Conservation (phyloP, 208 protist species). For the Trypanosoma rangeli region DNA sequence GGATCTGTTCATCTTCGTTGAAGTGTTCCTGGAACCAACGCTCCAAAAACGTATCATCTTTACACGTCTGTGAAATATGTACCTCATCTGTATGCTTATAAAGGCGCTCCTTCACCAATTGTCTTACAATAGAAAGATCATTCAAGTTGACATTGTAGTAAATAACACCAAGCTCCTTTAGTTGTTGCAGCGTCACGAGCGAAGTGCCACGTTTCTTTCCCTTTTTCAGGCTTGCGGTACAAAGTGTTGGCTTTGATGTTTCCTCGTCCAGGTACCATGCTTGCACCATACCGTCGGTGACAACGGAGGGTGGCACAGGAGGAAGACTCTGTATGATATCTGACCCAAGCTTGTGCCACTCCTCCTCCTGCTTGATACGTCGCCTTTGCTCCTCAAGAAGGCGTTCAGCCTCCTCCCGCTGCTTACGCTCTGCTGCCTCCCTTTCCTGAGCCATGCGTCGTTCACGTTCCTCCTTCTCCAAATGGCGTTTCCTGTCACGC, state of each 20-base stretch:
- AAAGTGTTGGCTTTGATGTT: conserved; percentile 57
- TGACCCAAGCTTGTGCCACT: conserved; percentile 80
- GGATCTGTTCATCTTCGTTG: conserved; percentile 93
- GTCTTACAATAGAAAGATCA: conserved; percentile 84
- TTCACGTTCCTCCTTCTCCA: conserved; percentile 75
- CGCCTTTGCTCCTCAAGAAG: conserved; percentile 70
- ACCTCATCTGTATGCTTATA: conserved; percentile 92
- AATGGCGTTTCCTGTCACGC: conserved; percentile 64
- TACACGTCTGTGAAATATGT: conserved; percentile 83
- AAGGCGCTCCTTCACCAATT: conserved; percentile 83
- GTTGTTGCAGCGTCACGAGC: conserved; percentile 57
- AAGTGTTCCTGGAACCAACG: conserved; percentile 94
- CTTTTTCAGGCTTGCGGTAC: conserved; percentile 72
- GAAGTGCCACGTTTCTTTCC: conserved; percentile 54
- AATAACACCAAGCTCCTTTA: conserved; percentile 81
- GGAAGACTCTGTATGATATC: conserved; percentile 83
- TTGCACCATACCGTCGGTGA: conserved; percentile 47
- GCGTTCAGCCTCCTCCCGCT: conserved; percentile 58
- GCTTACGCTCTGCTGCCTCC: conserved; percentile 58
- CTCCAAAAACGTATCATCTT: conserved; percentile 85
- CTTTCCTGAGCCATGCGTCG: conserved; percentile 56
- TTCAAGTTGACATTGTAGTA: conserved; percentile 81
- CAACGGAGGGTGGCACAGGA: conserved; percentile 67
- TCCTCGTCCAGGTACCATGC: conserved; percentile 91
- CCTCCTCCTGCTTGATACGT: conserved; percentile 64